Base-by-base conservation (phyloP, 352 stramenopile genomes). In the Aphanomyces stellatus region DNA sequence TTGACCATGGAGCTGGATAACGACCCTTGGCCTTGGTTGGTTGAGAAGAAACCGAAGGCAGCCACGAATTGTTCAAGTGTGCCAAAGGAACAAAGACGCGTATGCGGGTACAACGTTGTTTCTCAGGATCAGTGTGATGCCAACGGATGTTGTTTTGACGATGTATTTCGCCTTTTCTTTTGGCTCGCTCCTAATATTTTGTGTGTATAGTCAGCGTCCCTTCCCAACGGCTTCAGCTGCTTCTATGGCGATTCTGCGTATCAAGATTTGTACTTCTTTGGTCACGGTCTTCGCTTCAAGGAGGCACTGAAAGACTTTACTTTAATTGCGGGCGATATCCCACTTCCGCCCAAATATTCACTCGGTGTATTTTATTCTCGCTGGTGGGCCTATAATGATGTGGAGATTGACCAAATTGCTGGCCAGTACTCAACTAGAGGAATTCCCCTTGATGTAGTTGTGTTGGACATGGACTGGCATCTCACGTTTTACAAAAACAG, bases 391-490 rank as follows among this genome's bases (percentile, higher is more conserved):
- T 82, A 79, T 46, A 75, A 74, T 41, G 72, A 77, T 35, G 49
- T 67, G 0, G 76, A 82, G 17, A 34, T 83, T 22, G 56, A 79
- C 19, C 19, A 66, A 13, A 73, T 85, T 27, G 62, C 78, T 11
- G 62, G 33, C 6, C 56, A 77, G 35, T 86, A 83, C 61, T 51
- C 62, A 31, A 55, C 63, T 13, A 64, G 66, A 24, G 51, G 42
- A 3, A 48, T 87, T 24, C 78, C 78, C 3, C 64, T 87, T 13
- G 78, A 87, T 37, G 72, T 86, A 22, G 28, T 87, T 10, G 77
- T 87, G 17, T 69, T 87, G 24, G 78, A 87, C 65, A 87, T 87
- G 78, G 82, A 87, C 55, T 87, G 77, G 74, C 78, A 87, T 49
- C 43, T 78, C 33, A 78, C 73, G 40, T 78, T 78, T 55, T 79